phyloP scores from a whole-genome alignment of 2,329 filamentous ascomycete species.

The Xylaria hypoxylon region DNA sequence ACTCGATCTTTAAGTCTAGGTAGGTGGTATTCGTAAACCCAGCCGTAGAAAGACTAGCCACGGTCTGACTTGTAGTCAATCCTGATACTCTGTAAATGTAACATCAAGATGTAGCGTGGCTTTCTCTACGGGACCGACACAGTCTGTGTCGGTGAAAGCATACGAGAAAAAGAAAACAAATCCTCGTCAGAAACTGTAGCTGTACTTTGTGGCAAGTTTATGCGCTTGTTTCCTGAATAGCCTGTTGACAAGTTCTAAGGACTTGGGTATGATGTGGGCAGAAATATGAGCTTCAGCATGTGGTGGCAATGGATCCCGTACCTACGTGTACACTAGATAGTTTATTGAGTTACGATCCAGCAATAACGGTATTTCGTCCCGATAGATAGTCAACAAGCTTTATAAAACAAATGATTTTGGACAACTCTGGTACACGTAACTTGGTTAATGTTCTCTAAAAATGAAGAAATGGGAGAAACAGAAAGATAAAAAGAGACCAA shows the following conservation, averaged over 20 bases:
- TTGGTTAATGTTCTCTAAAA: background rate
- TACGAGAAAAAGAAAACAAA: background rate
- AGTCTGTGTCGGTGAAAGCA: background rate
- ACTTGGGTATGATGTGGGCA: background rate
- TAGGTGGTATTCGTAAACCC: background rate
- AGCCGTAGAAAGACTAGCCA: constrained; percentile 1
- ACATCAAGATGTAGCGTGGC: background rate
- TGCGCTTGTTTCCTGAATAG: background rate
- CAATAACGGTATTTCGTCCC: background rate
- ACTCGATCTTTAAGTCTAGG: no score
- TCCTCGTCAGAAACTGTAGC: background rate
- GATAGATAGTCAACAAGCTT: background rate
- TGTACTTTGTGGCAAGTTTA: background rate
- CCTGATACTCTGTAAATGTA: background rate
- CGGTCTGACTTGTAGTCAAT: background rate
- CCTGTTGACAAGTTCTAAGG: background rate
- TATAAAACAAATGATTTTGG: no score
- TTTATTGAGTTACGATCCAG: background rate
- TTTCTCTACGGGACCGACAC: background rate
- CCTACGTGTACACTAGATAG: background rate
- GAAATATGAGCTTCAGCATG: background rate
- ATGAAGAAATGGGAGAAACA: no score
- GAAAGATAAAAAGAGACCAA: background rate
- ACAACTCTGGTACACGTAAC: background rate
- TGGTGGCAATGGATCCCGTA: background rate